phyloP scores from a whole-genome alignment of 371 early-diverging fungal genomes.

The Mortierella sp. region DNA sequence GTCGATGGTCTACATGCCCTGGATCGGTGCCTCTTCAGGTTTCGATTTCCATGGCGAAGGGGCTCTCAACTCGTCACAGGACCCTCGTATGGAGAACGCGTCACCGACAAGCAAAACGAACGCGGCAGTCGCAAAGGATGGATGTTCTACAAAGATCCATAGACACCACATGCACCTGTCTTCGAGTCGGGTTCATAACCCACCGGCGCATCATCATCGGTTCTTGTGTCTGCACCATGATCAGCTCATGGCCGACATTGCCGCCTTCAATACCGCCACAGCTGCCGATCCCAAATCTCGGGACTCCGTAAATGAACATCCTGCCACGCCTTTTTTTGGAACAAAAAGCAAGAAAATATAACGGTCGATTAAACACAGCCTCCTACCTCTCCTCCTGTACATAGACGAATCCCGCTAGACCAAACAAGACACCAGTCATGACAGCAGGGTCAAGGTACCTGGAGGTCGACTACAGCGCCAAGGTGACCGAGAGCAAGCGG shows the following conservation, averaged over 20 bases:
- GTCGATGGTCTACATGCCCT: constrained; percentile 40
- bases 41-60: background rate
- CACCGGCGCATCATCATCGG: constrained; percentile 32
- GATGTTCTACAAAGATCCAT: constrained; percentile 18
- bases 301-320: background rate
- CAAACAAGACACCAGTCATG: background rate
- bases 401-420: background rate
- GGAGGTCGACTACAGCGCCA: constrained; percentile 30
- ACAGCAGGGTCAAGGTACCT: constrained; percentile 42
- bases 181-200: background rate
- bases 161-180: constrained; percentile 28
- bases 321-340: too few species aligned
- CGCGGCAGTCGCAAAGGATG: background rate
- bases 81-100: background rate
- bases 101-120: constrained; percentile 7
- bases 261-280: background rate
- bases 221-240: constrained; percentile 52
- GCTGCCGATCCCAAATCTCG: background rate
- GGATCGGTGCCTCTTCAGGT: constrained; percentile 10
- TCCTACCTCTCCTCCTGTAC: too few species aligned
- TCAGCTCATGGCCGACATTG: constrained; percentile 35
- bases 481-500: constrained; percentile 29
- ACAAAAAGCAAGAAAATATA: too few species aligned
- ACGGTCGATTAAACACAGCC: too few species aligned
- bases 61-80: background rate